phyloP scores from a whole-genome alignment of 2,329 filamentous ascomycete genomes.

The Penicillium sp. region DNA sequence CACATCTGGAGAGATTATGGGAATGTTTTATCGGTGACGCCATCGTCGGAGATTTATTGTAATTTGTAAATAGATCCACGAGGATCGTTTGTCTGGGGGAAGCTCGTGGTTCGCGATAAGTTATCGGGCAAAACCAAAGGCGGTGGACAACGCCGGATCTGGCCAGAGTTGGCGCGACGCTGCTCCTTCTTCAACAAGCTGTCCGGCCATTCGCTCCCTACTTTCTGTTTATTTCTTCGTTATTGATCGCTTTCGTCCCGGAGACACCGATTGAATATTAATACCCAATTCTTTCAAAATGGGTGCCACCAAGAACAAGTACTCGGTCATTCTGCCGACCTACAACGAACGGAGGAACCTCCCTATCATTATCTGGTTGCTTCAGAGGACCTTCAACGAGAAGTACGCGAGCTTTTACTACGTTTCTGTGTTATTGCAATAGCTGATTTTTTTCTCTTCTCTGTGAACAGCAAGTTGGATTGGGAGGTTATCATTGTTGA shows the following conservation, averaged over 20 bases:
- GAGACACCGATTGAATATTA: slow-evolving; percentile 9
- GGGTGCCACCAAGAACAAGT: slow-evolving; percentile 66
- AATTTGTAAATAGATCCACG: slow-evolving; percentile 1
- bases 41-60: slow-evolving; percentile 14
- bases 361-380: slow-evolving; percentile 90
- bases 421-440: not conserved
- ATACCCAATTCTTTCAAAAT: slow-evolving; percentile 27
- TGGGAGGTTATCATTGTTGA: slow-evolving; percentile 99
- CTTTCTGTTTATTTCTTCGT: slow-evolving; percentile 13
- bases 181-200: slow-evolving; percentile 25
- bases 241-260: slow-evolving; percentile 7
- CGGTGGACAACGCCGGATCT: slow-evolving; percentile 28
- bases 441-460: slow-evolving; percentile 4
- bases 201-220: slow-evolving; percentile 26
- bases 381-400: slow-evolving; percentile 88
- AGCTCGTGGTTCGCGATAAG: slow-evolving; percentile 24
- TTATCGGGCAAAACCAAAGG: slow-evolving; percentile 27
- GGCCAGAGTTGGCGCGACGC: slow-evolving; percentile 29
- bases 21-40: slow-evolving; percentile 30
- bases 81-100: not conserved
- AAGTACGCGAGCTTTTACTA: slow-evolving; percentile 57
- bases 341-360: slow-evolving; percentile 99
- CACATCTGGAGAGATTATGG: slow-evolving; percentile 41
- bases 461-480: slow-evolving; percentile 72
- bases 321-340: slow-evolving; percentile 95